Evolutionary conservation across 495 filamentous ascomycete genomes (phyloP).

Genomic region (Aspergillus kassunensis): DNA sequence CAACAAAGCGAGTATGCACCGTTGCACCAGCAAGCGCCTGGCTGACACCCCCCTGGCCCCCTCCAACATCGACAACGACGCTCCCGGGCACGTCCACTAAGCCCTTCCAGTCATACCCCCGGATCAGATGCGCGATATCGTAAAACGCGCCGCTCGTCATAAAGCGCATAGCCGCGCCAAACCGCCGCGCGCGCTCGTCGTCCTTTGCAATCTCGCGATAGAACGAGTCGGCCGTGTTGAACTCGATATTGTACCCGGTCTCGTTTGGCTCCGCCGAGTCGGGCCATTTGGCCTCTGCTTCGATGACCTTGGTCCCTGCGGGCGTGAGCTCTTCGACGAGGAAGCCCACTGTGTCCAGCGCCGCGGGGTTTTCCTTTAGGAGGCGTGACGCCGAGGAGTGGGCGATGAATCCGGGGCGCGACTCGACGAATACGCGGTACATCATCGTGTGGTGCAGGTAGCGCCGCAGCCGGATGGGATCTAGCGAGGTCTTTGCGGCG

Average conservation of each 20-base stretch:
- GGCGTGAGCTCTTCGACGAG: not conserved
- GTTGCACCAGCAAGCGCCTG: slow-evolving; percentile 36
- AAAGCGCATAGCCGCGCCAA: not conserved
- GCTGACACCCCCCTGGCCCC: slow-evolving; percentile 52
- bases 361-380: not conserved
- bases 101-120: slow-evolving; percentile 42
- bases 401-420: not conserved
- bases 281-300: not conserved
- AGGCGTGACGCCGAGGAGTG: not conserved
- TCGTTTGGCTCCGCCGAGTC: not conserved
- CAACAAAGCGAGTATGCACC: slow-evolving; percentile 41
- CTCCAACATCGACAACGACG: slow-evolving; percentile 53
- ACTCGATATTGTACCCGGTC: not conserved
- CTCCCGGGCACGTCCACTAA: slow-evolving; percentile 26
- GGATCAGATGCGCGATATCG: slow-evolving; percentile 33
- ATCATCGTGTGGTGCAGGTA: not conserved
- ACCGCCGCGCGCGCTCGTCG: not conserved
- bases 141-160: slow-evolving; percentile 35
- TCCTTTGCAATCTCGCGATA: not conserved
- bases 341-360: not conserved
- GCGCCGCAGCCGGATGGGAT: not conserved
- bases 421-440: not conserved
- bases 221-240: not conserved
- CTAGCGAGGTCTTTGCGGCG: not conserved
- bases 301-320: not conserved